Evolutionary conservation across 208 protist species (phyloP).

Genomic region (Acanthamoeba triangularis): DNA sequence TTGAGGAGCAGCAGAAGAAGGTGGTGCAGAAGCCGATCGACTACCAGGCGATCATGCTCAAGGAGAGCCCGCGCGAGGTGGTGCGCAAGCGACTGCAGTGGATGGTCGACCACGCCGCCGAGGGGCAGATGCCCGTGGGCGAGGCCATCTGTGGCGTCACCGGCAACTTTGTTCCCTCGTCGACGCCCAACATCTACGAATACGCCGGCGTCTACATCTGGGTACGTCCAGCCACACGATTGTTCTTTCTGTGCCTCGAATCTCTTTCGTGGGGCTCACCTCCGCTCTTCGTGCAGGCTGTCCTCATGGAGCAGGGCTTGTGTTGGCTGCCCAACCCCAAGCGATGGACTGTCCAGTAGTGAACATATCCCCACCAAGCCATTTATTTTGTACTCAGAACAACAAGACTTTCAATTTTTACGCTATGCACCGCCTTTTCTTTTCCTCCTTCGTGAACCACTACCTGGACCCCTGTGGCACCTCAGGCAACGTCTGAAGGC

Average conservation of each 20-base stretch:
- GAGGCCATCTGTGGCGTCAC: slow-evolving; percentile 81
- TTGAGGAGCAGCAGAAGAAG: neutral
- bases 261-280: neutral
- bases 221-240: neutral
- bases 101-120: slow-evolving; percentile 79
- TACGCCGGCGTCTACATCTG: slow-evolving; percentile 81
- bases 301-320: slow-evolving; percentile 79
- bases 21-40: neutral
- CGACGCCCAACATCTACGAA: slow-evolving; percentile 81
- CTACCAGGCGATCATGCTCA: slow-evolving; percentile 23
- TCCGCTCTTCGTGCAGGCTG: neutral
- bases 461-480: no score
- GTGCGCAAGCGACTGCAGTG: slow-evolving; percentile 58
- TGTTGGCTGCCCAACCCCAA: slow-evolving; percentile 75
- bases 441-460: no score
- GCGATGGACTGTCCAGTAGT: neutral
- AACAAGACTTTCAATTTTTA: no score
- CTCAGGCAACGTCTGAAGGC: no score
- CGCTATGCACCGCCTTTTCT: no score
- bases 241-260: neutral
- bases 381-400: no score
- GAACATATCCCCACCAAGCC: no score
- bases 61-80: slow-evolving; percentile 23
- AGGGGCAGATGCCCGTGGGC: slow-evolving; percentile 77
- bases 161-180: slow-evolving; percentile 74